Conservation (phyloP, 139 green algal genomes). For the Coelastrella sp. region DNA sequence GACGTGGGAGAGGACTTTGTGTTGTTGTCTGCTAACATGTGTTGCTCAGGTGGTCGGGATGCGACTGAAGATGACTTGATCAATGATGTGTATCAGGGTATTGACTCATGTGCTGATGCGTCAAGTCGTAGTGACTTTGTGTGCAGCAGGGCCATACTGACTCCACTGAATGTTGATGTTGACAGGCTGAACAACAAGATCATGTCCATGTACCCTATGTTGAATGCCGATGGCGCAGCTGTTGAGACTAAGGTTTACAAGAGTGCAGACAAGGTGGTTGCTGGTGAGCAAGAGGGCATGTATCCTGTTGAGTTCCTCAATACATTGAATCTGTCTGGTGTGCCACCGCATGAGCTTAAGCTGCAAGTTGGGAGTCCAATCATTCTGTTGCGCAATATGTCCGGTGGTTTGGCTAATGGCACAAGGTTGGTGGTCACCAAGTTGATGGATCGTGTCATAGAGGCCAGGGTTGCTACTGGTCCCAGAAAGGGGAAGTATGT, state of each 20-base stretch:
- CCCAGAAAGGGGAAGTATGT: slow-evolving; percentile 4
- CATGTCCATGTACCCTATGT: neutral
- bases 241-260: neutral
- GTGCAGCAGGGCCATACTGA: neutral
- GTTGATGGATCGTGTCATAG: slow-evolving; percentile 15
- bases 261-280: neutral
- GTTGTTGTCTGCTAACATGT: neutral
- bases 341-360: slow-evolving; percentile 43
- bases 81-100: neutral
- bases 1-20: neutral
- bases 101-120: neutral
- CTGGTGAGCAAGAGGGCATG: neutral
- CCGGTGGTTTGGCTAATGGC: slow-evolving; percentile 51
- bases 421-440: slow-evolving; percentile 50
- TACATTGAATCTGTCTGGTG: slow-evolving; percentile 30
- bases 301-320: slow-evolving; percentile 49
- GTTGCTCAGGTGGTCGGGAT: neutral
- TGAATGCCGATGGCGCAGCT: neutral
- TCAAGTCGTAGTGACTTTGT: neutral
- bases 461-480: slow-evolving; percentile 37
- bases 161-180: slow-evolving; percentile 10
- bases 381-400: slow-evolving; percentile 52
- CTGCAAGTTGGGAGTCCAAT: slow-evolving; percentile 41
- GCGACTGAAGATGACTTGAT: neutral
- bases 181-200: neutral